Evolutionary conservation across 352 stramenopile species (phyloP).

Genomic region (Phytopythium aichiense): DNA sequence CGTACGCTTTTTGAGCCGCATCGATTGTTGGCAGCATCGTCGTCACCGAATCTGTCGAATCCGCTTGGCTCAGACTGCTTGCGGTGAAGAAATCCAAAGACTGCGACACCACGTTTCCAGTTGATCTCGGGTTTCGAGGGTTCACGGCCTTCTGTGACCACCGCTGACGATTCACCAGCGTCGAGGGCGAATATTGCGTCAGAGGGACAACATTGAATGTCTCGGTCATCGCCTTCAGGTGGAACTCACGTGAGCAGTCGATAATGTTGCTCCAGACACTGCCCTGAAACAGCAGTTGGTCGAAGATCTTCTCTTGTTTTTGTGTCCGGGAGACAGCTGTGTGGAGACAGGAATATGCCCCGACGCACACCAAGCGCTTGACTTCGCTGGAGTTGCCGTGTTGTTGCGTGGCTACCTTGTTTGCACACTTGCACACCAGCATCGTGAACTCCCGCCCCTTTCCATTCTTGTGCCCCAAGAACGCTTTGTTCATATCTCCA

Average conservation of each 20-base stretch:
- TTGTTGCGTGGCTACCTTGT: slow-evolving; percentile 60
- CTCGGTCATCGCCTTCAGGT: slow-evolving; percentile 48
- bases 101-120: slow-evolving; percentile 11
- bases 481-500: slow-evolving; percentile 60
- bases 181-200: slow-evolving; percentile 38
- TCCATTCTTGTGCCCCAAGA: slow-evolving; percentile 60
- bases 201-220: slow-evolving; percentile 48
- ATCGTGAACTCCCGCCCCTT: slow-evolving; percentile 84
- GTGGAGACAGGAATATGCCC: slow-evolving; percentile 73
- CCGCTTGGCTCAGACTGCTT: slow-evolving; percentile 68
- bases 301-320: slow-evolving; percentile 86
- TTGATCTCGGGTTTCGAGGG: slow-evolving; percentile 12
- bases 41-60: background rate
- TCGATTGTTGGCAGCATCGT: slow-evolving; percentile 2
- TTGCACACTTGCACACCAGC: slow-evolving; percentile 80
- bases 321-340: slow-evolving; percentile 75
- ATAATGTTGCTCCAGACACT: slow-evolving; percentile 69
- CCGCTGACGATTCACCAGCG: slow-evolving; percentile 15
- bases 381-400: slow-evolving; percentile 33
- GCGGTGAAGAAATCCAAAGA: slow-evolving; percentile 65
- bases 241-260: slow-evolving; percentile 33
- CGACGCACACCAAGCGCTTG: slow-evolving; percentile 43
- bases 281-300: slow-evolving; percentile 81
- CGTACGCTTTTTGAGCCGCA: slow-evolving; percentile 19
- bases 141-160: slow-evolving; percentile 23